Conservation (phyloP, 1,139 yeast genomes). For the Lodderomyces orthopsilosis region DNA sequence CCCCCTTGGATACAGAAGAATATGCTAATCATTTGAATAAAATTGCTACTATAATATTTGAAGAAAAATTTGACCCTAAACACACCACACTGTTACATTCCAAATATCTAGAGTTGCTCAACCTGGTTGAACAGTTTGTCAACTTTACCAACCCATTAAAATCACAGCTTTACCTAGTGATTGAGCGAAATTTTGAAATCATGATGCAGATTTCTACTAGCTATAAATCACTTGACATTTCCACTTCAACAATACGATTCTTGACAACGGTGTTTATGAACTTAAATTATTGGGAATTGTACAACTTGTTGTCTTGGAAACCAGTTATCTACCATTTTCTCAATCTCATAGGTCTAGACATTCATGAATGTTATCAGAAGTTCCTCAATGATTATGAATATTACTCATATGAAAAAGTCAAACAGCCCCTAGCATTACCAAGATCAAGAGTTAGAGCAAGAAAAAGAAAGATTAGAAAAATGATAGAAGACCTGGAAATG, state of each 20-base stretch:
- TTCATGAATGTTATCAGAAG: slow-evolving; percentile 37
- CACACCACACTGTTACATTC: slow-evolving; percentile 20
- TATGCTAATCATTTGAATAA: slow-evolving; percentile 40
- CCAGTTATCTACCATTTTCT: slow-evolving; percentile 46
- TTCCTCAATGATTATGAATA: slow-evolving; percentile 36
- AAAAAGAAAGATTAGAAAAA: slow-evolving; percentile 6
- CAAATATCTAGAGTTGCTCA: slow-evolving; percentile 27
- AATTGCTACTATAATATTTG: slow-evolving; percentile 27
- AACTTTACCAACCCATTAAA: slow-evolving; percentile 28
- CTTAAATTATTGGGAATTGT: slow-evolving; percentile 47
- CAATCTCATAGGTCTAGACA: slow-evolving; percentile 36
- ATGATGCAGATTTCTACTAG: slow-evolving; percentile 36
- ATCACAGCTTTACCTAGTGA: slow-evolving; percentile 32
- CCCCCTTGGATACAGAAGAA: slow-evolving; percentile 34
- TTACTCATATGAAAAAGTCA: slow-evolving; percentile 22
- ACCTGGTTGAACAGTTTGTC: slow-evolving; percentile 23
- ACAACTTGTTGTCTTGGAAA: slow-evolving; percentile 42
- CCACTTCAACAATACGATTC: slow-evolving; percentile 38
- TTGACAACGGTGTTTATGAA: slow-evolving; percentile 39
- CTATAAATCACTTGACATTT: slow-evolving; percentile 28
- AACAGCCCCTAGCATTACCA: slow-evolving; percentile 13
- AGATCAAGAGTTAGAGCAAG: slow-evolving; percentile 7
- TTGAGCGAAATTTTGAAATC: slow-evolving; percentile 41
- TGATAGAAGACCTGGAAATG: slow-evolving; percentile 5
- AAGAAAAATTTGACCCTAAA: slow-evolving; percentile 17